These are phyloP conservation scores for Hyphopichia homilentoma DNA, from an alignment of 805 yeast species.

Conservation along the genomic window DNA sequence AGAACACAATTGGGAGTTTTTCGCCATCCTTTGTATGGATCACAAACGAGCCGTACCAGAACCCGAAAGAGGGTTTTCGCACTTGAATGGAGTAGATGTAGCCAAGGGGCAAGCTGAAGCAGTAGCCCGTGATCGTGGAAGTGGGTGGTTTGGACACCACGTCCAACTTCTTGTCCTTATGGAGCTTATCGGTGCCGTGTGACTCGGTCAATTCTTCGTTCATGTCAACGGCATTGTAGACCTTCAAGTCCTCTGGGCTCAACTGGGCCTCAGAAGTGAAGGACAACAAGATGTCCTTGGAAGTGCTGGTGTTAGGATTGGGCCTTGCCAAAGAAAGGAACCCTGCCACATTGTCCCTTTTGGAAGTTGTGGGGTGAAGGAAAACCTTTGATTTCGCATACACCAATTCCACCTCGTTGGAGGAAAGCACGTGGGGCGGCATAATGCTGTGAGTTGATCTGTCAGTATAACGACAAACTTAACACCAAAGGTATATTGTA, in stretches of 20 bases:
- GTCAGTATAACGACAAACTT: no score
- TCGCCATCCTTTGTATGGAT: constrained; percentile 66
- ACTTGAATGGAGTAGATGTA: constrained; percentile 76
- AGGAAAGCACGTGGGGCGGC: constrained; percentile 4
- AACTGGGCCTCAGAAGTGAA: constrained; percentile 62
- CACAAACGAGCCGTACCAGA: constrained; percentile 90
- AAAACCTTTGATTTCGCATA: constrained; percentile 69
- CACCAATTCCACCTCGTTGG: constrained; percentile 42
- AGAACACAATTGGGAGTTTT: constrained; percentile 78
- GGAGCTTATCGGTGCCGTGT: neutral
- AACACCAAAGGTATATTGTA: no score
- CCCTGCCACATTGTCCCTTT: constrained; percentile 78
- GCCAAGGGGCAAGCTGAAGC: constrained; percentile 61
- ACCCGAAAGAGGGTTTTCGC: constrained; percentile 77
- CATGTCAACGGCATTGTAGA: constrained; percentile 50
- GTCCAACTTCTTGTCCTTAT: constrained; percentile 5
- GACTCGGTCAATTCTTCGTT: constrained; percentile 13
- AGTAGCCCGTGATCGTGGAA: constrained; percentile 55
- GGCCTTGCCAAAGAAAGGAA: constrained; percentile 64
- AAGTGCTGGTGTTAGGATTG: constrained; percentile 31
- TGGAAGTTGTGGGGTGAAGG: constrained; percentile 74
- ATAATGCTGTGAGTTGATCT: no score
- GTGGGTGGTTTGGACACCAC: constrained; percentile 49
- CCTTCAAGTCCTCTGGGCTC: constrained; percentile 40
- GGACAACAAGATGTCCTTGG: constrained; percentile 58